These are phyloP conservation scores for Aspergillus steynii DNA, from an alignment of 495 filamentous ascomycete genomes.

Conservation along the genomic window DNA sequence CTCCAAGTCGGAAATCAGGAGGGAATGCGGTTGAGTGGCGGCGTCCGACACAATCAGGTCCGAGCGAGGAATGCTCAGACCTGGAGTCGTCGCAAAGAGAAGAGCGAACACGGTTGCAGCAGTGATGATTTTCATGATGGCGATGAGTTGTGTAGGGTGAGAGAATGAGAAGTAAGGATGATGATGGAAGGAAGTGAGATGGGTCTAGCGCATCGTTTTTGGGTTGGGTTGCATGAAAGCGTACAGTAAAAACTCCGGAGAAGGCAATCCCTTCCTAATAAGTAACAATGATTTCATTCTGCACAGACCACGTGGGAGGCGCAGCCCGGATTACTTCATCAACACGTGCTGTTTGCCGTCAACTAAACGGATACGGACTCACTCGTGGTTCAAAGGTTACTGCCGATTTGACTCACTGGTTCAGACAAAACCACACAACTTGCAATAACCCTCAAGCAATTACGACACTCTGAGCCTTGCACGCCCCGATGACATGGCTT, in stretches of 20 bases:
- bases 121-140: conserved; percentile 36
- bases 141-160: neutral
- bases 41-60: conserved; percentile 27
- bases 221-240: no score
- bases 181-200: neutral
- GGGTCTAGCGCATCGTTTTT: no score
- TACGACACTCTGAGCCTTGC: no score
- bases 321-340: neutral
- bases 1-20: conserved; percentile 33
- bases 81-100: conserved; percentile 30
- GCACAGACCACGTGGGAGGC: neutral
- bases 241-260: no score
- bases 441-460: no score
- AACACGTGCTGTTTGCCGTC: neutral
- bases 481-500: neutral
- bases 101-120: conserved; percentile 29
- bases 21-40: conserved; percentile 9
- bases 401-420: no score
- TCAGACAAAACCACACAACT: no score
- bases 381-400: no score
- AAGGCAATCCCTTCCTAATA: no score
- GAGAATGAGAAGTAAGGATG: neutral
- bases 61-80: conserved; percentile 27
- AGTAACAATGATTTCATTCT: no score
- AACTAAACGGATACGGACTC: no score